Percentiles rank a stretch among this genome's conserved stretches.
Evolutionary conservation across 164 flowering plant species (phyloP).

Genomic region (Buxus sempervirens): DNA sequence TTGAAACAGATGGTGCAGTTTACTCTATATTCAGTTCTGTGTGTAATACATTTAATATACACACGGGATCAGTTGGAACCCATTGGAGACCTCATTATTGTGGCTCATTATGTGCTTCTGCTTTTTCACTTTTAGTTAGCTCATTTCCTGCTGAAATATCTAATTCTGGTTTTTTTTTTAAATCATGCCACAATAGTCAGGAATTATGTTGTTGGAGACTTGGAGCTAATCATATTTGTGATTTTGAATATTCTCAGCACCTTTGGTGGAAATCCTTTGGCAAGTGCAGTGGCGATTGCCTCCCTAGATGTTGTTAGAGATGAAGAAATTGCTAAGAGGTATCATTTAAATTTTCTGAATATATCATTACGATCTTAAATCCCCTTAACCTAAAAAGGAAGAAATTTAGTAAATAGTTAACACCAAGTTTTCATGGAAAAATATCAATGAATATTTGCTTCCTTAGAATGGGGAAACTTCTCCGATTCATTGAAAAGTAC

Average conservation of each 20-base stretch:
- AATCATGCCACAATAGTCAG: not conserved
- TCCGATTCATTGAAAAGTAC: not conserved
- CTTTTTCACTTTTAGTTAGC: not conserved
- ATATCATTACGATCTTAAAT: not conserved
- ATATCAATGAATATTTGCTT: not conserved
- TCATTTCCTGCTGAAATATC: not conserved
- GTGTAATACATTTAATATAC: not conserved
- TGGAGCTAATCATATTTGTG: too few species aligned
- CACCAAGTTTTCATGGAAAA: not conserved
- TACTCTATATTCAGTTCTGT: not conserved
- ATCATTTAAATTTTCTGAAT: conserved; percentile 9
- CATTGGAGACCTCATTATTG: not conserved
- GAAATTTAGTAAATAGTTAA: not conserved
- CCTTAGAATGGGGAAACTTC: not conserved
- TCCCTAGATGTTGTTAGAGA: conserved; percentile 79
- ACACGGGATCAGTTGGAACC: not conserved
- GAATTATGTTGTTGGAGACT: too few species aligned
- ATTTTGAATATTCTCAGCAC: too few species aligned
- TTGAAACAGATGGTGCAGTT: not conserved
- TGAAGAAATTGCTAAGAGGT: conserved; percentile 87
- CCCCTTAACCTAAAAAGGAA: not conserved
- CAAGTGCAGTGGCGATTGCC: conserved; percentile 87
- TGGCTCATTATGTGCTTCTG: not conserved
- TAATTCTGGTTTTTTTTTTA: not conserved
- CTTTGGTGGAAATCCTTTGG: conserved; percentile 98